phyloP scores from a whole-genome alignment of 2,329 filamentous ascomycete species.

The Tothia fuscella region DNA sequence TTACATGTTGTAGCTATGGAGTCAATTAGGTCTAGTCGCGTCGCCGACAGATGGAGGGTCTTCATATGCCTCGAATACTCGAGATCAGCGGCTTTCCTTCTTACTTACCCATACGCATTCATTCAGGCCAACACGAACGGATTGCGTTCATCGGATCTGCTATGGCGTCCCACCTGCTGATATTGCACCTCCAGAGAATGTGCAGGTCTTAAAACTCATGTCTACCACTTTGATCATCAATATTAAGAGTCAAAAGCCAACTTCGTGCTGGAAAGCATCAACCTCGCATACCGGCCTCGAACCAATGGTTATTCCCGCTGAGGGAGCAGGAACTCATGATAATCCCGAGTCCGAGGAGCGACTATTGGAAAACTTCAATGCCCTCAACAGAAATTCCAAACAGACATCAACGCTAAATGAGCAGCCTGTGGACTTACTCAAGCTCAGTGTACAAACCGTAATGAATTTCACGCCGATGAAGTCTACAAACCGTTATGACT shows the following conservation, averaged over 20 bases:
- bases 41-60: constrained; percentile 12
- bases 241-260: neutral
- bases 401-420: too few species aligned
- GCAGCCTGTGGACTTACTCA: too few species aligned
- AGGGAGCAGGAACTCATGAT: neutral
- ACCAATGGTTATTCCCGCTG: neutral
- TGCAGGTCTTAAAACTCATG: constrained; percentile 18
- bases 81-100: neutral
- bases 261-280: neutral
- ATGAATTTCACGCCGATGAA: too few species aligned
- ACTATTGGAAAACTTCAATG: too few species aligned
- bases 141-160: constrained; percentile 15
- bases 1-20: constrained; percentile 21
- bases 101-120: constrained; percentile 1
- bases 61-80: neutral
- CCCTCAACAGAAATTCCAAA: too few species aligned
- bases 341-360: neutral
- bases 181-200: constrained; percentile 20
- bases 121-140: constrained; percentile 15
- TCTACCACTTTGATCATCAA: constrained; percentile 17
- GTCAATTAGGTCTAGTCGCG: constrained; percentile 20
- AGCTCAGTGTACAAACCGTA: too few species aligned
- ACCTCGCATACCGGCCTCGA: neutral
- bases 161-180: constrained; percentile 19
- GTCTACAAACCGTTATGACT: too few species aligned